These are phyloP conservation scores for Leishmania lainsoni DNA, from an alignment of 208 protist genomes.

Conservation along the genomic window DNA sequence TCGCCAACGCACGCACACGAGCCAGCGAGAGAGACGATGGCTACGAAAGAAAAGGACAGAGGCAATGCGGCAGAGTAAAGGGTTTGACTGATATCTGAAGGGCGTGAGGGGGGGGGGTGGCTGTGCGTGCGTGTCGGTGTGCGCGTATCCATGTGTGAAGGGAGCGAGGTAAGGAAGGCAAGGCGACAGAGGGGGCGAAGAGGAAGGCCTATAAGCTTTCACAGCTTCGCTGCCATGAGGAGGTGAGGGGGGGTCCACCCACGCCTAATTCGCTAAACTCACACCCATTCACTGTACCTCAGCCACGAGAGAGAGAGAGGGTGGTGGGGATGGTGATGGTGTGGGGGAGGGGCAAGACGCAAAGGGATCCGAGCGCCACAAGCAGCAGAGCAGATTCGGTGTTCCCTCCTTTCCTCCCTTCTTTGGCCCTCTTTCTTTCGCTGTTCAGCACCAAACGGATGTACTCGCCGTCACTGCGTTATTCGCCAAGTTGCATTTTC, in stretches of 20 bases:
- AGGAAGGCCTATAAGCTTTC: background rate
- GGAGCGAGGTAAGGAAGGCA: slow-evolving; percentile 17
- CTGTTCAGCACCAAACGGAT: background rate
- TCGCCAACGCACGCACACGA: too few species aligned
- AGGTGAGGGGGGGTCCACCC: background rate
- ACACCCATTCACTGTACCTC: background rate
- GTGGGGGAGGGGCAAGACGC: too few species aligned
- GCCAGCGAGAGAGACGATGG: background rate
- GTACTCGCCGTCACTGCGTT: background rate
- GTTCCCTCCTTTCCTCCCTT: background rate
- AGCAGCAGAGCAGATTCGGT: background rate
- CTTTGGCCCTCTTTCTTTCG: background rate
- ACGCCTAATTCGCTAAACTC: background rate
- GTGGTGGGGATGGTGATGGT: too few species aligned
- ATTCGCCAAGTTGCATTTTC: background rate
- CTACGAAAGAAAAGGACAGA: background rate
- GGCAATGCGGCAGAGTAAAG: background rate
- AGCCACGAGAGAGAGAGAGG: background rate
- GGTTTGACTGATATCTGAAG: background rate
- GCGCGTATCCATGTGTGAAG: background rate
- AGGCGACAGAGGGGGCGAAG: slow-evolving; percentile 6
- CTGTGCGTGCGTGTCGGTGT: background rate
- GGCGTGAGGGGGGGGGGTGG: background rate
- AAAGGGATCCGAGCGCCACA: too few species aligned
- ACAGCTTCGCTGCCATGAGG: background rate